These are phyloP conservation scores for Coemansia sp. DNA, from an alignment of 192 early-diverging fungal species.

Conservation along the genomic window DNA sequence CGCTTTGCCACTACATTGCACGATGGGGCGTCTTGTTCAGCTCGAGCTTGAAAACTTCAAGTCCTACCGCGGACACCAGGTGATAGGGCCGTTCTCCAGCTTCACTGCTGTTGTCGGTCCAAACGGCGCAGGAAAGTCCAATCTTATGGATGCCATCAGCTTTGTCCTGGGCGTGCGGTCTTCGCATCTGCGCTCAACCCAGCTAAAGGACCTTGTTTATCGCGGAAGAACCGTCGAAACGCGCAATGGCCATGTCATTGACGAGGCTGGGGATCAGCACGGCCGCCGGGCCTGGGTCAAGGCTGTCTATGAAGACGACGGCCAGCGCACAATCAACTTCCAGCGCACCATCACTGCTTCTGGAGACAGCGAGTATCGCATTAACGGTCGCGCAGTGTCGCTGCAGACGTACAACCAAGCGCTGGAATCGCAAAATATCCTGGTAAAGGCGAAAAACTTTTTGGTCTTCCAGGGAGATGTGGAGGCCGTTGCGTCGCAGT, in stretches of 20 bases:
- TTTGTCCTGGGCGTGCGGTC: slow-evolving; percentile 97
- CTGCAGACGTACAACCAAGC: slow-evolving; percentile 74
- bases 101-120: slow-evolving; percentile 97
- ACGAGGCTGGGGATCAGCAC: slow-evolving; percentile 49
- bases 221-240: slow-evolving; percentile 59
- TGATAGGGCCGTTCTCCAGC: slow-evolving; percentile 91
- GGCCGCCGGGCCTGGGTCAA: slow-evolving; percentile 69
- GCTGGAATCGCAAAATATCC: slow-evolving; percentile 85
- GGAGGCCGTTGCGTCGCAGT: slow-evolving; percentile 94
- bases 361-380: slow-evolving; percentile 86
- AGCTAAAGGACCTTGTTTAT: slow-evolving; percentile 91
- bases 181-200: slow-evolving; percentile 82
- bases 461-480: slow-evolving; percentile 99
- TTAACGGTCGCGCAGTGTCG: slow-evolving; percentile 73
- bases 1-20: not conserved
- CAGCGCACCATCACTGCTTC: slow-evolving; percentile 64
- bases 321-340: slow-evolving; percentile 66
- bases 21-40: slow-evolving; percentile 79
- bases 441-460: slow-evolving; percentile 96
- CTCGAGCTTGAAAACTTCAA: slow-evolving; percentile 99
- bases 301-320: slow-evolving; percentile 76
- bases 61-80: slow-evolving; percentile 93
- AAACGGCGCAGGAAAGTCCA: slow-evolving; percentile 98
- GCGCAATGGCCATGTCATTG: slow-evolving; percentile 50
- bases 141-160: slow-evolving; percentile 98